Conservation (phyloP, 2,329 filamentous ascomycete genomes). For the Arthrobotrys iridis region DNA sequence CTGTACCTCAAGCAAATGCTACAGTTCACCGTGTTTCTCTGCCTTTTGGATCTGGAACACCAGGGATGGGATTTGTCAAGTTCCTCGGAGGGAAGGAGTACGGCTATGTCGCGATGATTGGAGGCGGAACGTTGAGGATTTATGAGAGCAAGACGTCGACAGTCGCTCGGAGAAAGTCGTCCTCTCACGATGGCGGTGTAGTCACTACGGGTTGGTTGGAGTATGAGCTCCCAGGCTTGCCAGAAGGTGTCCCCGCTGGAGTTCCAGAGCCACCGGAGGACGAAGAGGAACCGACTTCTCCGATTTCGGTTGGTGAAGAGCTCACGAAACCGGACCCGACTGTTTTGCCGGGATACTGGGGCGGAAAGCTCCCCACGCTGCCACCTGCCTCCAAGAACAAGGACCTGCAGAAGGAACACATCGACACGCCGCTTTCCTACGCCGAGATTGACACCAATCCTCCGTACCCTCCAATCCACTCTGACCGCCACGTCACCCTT, state of each 20-base stretch:
- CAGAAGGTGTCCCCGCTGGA: slow-evolving; percentile 54
- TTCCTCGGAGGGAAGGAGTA: slow-evolving; percentile 64
- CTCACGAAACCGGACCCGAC: slow-evolving; percentile 55
- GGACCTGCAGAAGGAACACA: slow-evolving; percentile 62
- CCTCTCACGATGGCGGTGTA: slow-evolving; percentile 60
- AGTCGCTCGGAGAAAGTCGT: slow-evolving; percentile 55
- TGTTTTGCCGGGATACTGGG: slow-evolving; percentile 46
- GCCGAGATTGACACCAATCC: slow-evolving; percentile 96
- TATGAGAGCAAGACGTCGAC: slow-evolving; percentile 60
- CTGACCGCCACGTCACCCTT: slow-evolving; percentile 83
- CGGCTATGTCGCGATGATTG: slow-evolving; percentile 63
- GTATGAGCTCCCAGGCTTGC: slow-evolving; percentile 58
- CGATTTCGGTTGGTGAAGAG: slow-evolving; percentile 56
- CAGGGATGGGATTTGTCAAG: slow-evolving; percentile 62
- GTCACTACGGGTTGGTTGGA: slow-evolving; percentile 57
- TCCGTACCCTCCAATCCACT: slow-evolving; percentile 95
- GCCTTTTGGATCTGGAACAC: slow-evolving; percentile 60
- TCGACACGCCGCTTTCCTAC: slow-evolving; percentile 71
- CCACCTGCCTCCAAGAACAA: slow-evolving; percentile 63
- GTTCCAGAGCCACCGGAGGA: slow-evolving; percentile 51
- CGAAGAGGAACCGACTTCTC: slow-evolving; percentile 54
- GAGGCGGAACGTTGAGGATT: slow-evolving; percentile 63
- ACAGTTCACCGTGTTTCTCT: slow-evolving; percentile 63
- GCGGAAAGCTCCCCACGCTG: slow-evolving; percentile 54
- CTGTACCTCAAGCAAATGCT: slow-evolving; percentile 64